A percentile compares a stretch with the other conserved stretches of the same genome.
Conservation (phyloP, 2,329 filamentous ascomycete species). For the Fusarium euwallaceae region DNA sequence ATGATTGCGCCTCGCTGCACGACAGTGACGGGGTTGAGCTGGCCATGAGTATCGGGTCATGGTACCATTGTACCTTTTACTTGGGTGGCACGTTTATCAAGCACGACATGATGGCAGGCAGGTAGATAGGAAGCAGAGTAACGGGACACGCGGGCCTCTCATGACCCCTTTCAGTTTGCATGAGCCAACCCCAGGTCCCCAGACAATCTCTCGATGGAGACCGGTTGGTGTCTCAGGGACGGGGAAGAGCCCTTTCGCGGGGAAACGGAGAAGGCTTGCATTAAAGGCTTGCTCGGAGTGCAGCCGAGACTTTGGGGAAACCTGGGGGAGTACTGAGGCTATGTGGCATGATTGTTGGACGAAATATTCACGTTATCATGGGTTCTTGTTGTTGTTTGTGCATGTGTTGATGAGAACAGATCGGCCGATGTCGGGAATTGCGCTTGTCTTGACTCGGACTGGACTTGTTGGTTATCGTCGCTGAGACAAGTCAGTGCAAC, state of each 20-base stretch:
- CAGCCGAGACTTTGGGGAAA: slow-evolving; percentile 24
- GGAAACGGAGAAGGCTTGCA: slow-evolving; percentile 28
- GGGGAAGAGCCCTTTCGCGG: slow-evolving; percentile 18
- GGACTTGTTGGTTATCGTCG: background rate
- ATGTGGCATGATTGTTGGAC: background rate
- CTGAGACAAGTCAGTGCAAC: background rate
- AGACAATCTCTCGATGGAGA: background rate
- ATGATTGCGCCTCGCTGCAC: slow-evolving; percentile 7
- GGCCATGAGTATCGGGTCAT: slow-evolving; percentile 4
- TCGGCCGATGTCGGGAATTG: slow-evolving; percentile 26
- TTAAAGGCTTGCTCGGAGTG: slow-evolving; percentile 15
- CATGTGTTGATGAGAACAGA: background rate
- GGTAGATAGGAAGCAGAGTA: background rate
- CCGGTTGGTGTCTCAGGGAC: background rate
- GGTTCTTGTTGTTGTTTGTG: background rate
- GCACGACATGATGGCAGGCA: slow-evolving; percentile 9
- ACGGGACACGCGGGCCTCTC: background rate
- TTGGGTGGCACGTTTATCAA: slow-evolving; percentile 11
- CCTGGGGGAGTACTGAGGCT: slow-evolving; percentile 8
- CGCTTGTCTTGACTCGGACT: background rate
- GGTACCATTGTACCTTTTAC: background rate
- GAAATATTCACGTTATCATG: background rate
- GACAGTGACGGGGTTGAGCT: slow-evolving; percentile 1
- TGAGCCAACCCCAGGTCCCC: slow-evolving; percentile 13
- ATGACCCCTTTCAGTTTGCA: slow-evolving; percentile 4